phyloP scores from a whole-genome alignment of 2,329 filamentous ascomycete genomes.

The Acrocalymma vagum region DNA sequence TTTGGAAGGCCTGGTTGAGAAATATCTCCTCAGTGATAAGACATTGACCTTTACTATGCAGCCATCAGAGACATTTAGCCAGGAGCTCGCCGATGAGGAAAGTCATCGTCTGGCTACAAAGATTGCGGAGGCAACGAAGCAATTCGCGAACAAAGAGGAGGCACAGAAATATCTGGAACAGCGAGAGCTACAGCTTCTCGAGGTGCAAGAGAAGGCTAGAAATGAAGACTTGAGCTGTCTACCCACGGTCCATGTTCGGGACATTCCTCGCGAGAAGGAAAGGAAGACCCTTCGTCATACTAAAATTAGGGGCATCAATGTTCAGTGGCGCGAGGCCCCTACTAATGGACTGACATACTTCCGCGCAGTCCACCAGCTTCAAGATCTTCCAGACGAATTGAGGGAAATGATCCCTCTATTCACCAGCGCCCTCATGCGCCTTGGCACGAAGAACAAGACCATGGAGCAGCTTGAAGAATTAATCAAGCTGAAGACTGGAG shows the following conservation, averaged over 20 bases:
- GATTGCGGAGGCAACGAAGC: conserved; percentile 73
- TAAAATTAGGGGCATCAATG: conserved; percentile 68
- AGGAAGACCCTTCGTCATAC: conserved; percentile 71
- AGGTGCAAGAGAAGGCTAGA: conserved; percentile 84
- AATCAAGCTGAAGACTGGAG: conserved; percentile 96
- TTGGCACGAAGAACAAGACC: conserved; percentile 85
- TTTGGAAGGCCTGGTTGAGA: conserved; percentile 83
- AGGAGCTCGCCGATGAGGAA: conserved; percentile 80
- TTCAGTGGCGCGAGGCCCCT: conserved; percentile 90
- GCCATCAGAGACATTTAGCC: conserved; percentile 77
- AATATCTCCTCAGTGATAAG: conserved; percentile 88
- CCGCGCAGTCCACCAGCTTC: conserved; percentile 82
- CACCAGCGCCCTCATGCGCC: conserved; percentile 88
- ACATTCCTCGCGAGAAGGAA: conserved; percentile 84
- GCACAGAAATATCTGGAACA: conserved; percentile 77
- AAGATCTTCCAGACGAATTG: conserved; percentile 83
- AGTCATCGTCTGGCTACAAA: conserved; percentile 75
- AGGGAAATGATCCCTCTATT: conserved; percentile 88
- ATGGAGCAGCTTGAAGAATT: conserved; percentile 96
- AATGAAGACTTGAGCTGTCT: conserved; percentile 87
- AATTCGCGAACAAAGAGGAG: conserved; percentile 74
- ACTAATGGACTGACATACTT: conserved; percentile 98
- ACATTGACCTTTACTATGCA: conserved; percentile 94
- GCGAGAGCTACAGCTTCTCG: conserved; percentile 80
- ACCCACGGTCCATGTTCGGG: conserved; percentile 85